Conservation (phyloP, 139 green algal genomes). For the Pseudopediastrum boryanum region DNA sequence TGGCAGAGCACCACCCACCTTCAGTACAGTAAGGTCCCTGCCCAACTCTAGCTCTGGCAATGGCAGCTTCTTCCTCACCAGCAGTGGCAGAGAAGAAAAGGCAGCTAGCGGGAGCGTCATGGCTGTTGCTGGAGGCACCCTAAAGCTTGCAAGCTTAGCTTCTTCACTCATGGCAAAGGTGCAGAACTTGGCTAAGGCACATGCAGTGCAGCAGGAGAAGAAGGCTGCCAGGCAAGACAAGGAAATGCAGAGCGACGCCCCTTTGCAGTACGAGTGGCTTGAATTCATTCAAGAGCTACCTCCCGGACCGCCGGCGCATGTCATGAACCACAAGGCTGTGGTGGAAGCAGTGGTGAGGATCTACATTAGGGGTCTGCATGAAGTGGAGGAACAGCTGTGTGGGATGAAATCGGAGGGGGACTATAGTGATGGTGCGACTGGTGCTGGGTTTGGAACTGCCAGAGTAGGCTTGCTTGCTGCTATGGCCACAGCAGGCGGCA, state of each 20-base stretch:
- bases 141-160: too few relatives aligned
- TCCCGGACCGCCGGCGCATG: neutral
- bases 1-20: too few relatives aligned
- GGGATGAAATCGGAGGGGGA: neutral
- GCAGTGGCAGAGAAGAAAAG: too few relatives aligned
- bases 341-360: slow-evolving; percentile 19
- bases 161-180: neutral
- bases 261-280: slow-evolving; percentile 14
- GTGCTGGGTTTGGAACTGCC: neutral
- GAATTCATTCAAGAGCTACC: neutral
- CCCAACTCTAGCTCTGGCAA: too few relatives aligned
- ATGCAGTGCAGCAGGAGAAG: neutral
- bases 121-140: too few relatives aligned
- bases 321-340: slow-evolving; percentile 10
- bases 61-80: too few relatives aligned
- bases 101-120: too few relatives aligned
- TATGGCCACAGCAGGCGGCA: neutral
- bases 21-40: too few relatives aligned
- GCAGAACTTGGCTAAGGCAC: neutral
- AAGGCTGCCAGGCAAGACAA: slow-evolving; percentile 1
- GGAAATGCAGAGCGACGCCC: slow-evolving; percentile 29
- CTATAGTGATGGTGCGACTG: neutral
- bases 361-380: slow-evolving; percentile 5
- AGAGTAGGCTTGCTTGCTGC: too few relatives aligned
- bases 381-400: neutral